Base-by-base conservation (phyloP, 75 land plant genomes). In the Pseudotsuga menziesii region DNA sequence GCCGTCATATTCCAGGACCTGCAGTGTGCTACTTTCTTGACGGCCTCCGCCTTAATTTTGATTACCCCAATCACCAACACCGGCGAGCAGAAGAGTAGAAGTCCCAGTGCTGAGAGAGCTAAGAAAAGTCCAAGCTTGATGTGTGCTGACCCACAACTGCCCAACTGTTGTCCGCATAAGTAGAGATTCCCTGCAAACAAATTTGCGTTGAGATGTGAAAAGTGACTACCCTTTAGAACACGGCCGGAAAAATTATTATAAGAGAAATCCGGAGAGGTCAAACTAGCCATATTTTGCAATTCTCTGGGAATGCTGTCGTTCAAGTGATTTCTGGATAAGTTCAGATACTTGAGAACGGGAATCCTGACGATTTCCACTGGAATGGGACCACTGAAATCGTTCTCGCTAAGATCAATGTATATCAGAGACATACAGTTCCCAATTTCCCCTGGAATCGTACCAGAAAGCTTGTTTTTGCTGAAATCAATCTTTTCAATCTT, bases 1-100 rank as follows among this genome's bases (percentile, higher is more conserved):
- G 91, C 67, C 0, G 95, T 93, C 82, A 93, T 78, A 78, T 75
- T 84, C 95, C 95, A 93, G 19, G 82, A 70, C 27, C 75, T 58
- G 1, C 35, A 26, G 16, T 77, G 81, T 16, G 17, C 32, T 22
- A 26, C 56, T 41, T 74, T 74, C 26, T 75, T 74, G 58, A 72
- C 61, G 22, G 84, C 73, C 52, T 76, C 77, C 32, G 32, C 32
- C 32, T 29, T 29, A 9, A 84, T 58, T 4, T 83, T 58, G 0
- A 29, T 29, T 0, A 89, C 91, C 4, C 77, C 87, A 12, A 64
- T 75, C 12, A 88, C 87, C 56, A 91, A 85, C 1, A 85, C 79
- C 5, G 87, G 72, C 32, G 32, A 29, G 32, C 32, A 29, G 1
- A 29, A 0, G 32, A 88, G 19, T 0, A 90, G 78, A 2, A 90